Base-by-base conservation (phyloP, 78 protist genomes). In the Dictyostelium capitatum region DNA sequence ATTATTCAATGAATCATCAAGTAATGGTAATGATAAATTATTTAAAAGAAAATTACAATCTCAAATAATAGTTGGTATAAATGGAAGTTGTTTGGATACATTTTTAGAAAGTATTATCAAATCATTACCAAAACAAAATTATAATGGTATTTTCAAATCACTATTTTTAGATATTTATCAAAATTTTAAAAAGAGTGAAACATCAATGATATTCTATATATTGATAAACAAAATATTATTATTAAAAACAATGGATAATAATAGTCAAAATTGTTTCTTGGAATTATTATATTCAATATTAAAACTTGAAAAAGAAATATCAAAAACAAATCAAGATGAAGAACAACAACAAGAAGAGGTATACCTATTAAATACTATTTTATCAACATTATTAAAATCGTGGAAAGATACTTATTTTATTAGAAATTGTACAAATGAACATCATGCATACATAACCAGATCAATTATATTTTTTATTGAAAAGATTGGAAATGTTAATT, bases 331-430 rank as follows among this genome's bases (percentile, higher is more conserved):
- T 11, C 8, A 30, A 30, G 30, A 41, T n/a, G 46, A 80, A 19
- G 82, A 83, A 46, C n/a, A 12, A 75, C 7, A 19, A 59, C 15
- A 59, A 65, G 41, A 65, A 30, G 8, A 1, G 0, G 10, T 64
- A 50, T 25, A 54, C 2, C 62, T 54, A 23, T 2, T 75, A 53
- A 48, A 23, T 48, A 46, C 7, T 14, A 59, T 56, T 77, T 30
- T 87, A 87, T 25, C 19, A 5, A 87, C 64, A 51, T 15, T 87
- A 47, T 77, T 87, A 77, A 87, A 77, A 50, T 57, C 47, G 30
- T 87, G 93, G 93, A 75, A 73, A 41, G 93, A 87, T 77, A 4
- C 50, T 1, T 87, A 87, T 25, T 87, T 50, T 51, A 74, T 77
- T n/a, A 59, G 84, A 65, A 77, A 77, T 65, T 77, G 83, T 37